Evolutionary conservation across 805 yeast genomes (phyloP), one percentile per base, ranked within the genome.

Genomic region (Saturnispora dispora): DNA sequence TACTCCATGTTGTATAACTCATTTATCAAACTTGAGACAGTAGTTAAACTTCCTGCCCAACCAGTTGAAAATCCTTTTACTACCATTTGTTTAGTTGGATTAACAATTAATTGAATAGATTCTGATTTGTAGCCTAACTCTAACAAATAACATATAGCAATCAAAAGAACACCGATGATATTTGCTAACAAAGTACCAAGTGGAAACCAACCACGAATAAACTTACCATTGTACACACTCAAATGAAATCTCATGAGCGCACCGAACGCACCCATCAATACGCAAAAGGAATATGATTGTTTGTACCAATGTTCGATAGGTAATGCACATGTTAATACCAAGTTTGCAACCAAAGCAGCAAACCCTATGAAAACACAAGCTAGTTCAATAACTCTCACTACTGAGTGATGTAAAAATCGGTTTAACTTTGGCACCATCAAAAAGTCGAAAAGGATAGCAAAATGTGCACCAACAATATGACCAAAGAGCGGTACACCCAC

Each of bases 1-100:
- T 40, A 66, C 45, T 55, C 43, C 4, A 61, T 27, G 15, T 49
- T 50, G 50, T 57, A 71, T 37, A 87, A 64, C 63, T 89, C 97
- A 41, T 76, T 80, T 8, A 85, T 74, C 57, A 88, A 85, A 0
- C 96, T 85, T 51, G 91, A 82, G 39, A 87, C 77, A 0, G 96
- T 64, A 33, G 63, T 62, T 27, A 62, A 48, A 3, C 62, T 49
- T 1, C 68, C 70, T 47, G 64, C 61, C 52, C 63, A 63, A 7
- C 64, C 70, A n/a, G 54, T 46, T 25, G 46, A 59, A 11, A 65
- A 48, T 2, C 60, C 67, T 20, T 50, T 45, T 45, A 70, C 13
- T 8, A 58, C 63, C 15, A 57, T 51, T 8, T 53, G 27, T 11
- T 62, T 57, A 8, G 57, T 50, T 13, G 45, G 25, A 46, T 48